phyloP scores from a whole-genome alignment of 176 grass and related monocot species.

The Carex littledalei region DNA sequence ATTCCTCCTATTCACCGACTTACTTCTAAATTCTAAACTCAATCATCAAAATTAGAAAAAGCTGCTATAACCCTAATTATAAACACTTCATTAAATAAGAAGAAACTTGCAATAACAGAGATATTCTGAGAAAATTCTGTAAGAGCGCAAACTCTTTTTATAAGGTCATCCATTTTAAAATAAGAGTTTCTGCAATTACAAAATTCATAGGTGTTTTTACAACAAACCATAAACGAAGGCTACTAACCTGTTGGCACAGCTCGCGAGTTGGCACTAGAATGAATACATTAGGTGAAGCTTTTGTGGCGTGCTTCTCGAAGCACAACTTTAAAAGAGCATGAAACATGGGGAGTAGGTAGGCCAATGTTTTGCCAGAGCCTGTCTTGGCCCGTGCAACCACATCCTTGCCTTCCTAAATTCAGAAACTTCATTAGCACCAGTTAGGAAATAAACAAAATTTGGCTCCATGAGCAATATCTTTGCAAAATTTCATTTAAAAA shows the following conservation, averaged over 20 bases:
- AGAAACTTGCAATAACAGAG: not conserved
- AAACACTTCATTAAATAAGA: not conserved
- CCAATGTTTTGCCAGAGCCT: slow-evolving; percentile 88
- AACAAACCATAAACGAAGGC: not conserved
- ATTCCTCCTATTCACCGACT: not conserved
- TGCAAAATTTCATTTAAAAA: not conserved
- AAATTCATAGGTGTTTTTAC: not conserved
- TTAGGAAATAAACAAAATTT: not conserved
- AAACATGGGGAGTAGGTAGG: slow-evolving; percentile 80
- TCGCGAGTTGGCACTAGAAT: slow-evolving; percentile 84
- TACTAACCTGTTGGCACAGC: slow-evolving; percentile 75
- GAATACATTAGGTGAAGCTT: slow-evolving; percentile 61
- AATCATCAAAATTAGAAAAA: not conserved
- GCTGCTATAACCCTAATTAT: not conserved
- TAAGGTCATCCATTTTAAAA: not conserved
- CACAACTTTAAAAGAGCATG: slow-evolving; percentile 73
- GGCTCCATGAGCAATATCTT: not conserved
- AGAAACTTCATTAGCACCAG: not conserved
- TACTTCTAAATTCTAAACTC: not conserved
- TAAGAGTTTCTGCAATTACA: not conserved
- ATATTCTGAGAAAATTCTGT: not conserved
- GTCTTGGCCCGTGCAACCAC: slow-evolving; percentile 83
- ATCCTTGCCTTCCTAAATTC: slow-evolving; percentile 86
- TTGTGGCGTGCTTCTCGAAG: slow-evolving; percentile 44
- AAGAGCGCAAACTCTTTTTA: not conserved